phyloP scores from a whole-genome alignment of 352 stramenopile species.

The Chrysophaeum taylorii region DNA sequence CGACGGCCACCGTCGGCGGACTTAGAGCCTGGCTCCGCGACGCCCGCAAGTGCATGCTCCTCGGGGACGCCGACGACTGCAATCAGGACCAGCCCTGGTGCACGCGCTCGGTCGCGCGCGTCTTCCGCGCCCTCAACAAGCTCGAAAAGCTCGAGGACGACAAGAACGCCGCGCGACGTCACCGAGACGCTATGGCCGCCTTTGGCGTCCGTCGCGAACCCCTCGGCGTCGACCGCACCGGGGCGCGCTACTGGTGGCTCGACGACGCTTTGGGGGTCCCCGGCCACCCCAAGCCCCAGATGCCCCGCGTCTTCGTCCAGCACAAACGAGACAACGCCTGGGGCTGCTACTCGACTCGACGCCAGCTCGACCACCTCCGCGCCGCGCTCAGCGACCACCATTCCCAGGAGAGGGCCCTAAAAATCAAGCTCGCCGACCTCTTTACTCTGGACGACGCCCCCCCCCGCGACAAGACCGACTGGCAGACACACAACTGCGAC shows the following conservation, averaged over 20 bases:
- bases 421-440: neutral
- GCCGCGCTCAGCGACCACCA: neutral
- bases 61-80: neutral
- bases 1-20: neutral
- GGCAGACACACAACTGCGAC: neutral
- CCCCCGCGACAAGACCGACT: neutral
- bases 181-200: neutral
- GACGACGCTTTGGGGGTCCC: no score
- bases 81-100: neutral
- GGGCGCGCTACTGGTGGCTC: conserved; percentile 26
- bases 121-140: no score
- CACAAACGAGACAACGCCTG: neutral
- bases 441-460: neutral
- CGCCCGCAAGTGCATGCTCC: neutral
- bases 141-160: neutral
- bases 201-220: conserved; percentile 21
- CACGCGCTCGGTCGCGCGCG: neutral
- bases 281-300: neutral
- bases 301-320: neutral
- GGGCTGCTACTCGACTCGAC: neutral
- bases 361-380: neutral
- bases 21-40: neutral
- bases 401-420: neutral
- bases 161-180: neutral
- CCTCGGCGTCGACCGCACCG: conserved; percentile 22